A percentile compares a stretch with the other conserved stretches of the same genome.
These are phyloP conservation scores for Aspergillus calidoustus DNA, from an alignment of 2,329 filamentous ascomycete genomes.

Conservation along the genomic window DNA sequence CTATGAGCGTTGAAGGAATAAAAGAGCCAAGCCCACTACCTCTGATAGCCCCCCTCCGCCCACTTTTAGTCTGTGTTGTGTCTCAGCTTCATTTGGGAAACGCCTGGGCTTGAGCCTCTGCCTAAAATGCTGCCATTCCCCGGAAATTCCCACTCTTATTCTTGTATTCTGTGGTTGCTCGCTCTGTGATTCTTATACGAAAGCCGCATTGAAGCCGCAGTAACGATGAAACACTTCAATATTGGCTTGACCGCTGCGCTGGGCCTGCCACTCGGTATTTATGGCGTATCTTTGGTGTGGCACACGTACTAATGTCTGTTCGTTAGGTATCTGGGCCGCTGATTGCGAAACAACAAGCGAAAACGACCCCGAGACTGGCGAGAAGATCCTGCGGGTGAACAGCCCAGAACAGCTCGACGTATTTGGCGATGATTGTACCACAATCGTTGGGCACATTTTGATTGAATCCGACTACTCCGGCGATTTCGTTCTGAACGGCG, in stretches of 20 bases:
- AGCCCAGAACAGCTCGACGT: neutral
- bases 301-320: neutral
- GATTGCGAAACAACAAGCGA: neutral
- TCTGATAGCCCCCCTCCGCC: neutral
- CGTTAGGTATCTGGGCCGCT: neutral
- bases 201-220: neutral
- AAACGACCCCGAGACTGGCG: neutral
- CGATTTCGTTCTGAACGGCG: conserved; percentile 1
- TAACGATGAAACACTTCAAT: neutral
- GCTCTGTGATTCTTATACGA: neutral
- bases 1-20: neutral
- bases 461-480: conserved; percentile 6
- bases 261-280: neutral
- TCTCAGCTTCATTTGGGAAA: neutral
- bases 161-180: neutral
- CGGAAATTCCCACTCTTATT: neutral
- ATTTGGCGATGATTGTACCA: conserved; percentile 7
- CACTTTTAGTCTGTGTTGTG: neutral
- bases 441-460: neutral
- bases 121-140: neutral
- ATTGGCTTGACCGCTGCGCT: neutral
- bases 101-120: neutral
- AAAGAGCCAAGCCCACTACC: neutral
- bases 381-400: neutral
- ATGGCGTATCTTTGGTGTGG: neutral